Base-by-base conservation (phyloP, 441 rosid genomes). In the Flueggea neowawraea region DNA sequence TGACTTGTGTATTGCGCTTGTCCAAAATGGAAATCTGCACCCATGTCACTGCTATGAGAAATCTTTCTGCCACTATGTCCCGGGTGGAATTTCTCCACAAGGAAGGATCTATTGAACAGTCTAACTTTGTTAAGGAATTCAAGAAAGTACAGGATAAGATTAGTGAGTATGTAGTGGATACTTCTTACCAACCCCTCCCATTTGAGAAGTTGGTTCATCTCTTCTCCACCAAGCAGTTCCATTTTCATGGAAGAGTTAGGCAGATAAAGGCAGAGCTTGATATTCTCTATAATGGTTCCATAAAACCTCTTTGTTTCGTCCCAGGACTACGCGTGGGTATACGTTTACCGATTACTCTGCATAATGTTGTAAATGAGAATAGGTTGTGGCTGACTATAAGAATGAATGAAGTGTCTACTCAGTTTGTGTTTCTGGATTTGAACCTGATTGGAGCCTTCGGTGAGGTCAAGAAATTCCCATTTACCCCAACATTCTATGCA, bases 341-440 rank as follows among this genome's bases (percentile, higher is more conserved):
- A 69, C 86, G 82, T 28, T 73, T 84, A 55, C 76, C 71, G 61
- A 82, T 95, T 72, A 77, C 73, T 28, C 73, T 90, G 73, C 76
- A 74, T 51, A 83, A 85, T 55, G 55, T 86, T 36, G 55, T 60
- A 0, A 77, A 62, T 47, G 73, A 82, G 63, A 61, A 58, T 54
- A 82, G 86, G 72, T 57, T 95, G 72, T 95, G 99, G 99, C 71
- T 95, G 64, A 84, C 77, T 71, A 58, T 95, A 64, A 74, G 71
- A 15, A 66, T 75, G 69, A 67, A 68, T 66, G 87, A 80, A 65
- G 83, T 76, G 61, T 66, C 57, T 1, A 82, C 63, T 60, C 90
- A 87, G 72, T 90, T 80, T 75, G 70, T 85, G 58, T 87, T 73
- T 63, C 57, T 95, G 70, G 96, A 92, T 69, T 70, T 62, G 36